Evolutionary conservation across 2,329 filamentous ascomycete species (phyloP).

Genomic region (Ophiostoma piceae): DNA sequence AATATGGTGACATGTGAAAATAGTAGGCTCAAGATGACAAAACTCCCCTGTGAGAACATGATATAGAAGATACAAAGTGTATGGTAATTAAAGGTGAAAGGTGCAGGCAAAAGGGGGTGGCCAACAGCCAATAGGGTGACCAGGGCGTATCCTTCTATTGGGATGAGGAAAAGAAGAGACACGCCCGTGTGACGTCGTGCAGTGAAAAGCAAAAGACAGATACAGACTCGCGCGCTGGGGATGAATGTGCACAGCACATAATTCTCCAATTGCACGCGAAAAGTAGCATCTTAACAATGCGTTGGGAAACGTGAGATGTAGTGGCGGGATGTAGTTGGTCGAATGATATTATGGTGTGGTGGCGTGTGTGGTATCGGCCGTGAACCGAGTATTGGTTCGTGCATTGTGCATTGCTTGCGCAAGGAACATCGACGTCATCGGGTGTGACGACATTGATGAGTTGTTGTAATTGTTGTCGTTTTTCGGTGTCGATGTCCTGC

Average conservation of each 20-base stretch:
- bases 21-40: not conserved
- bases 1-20: not conserved
- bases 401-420: slow-evolving; percentile 12
- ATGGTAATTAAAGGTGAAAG: not conserved
- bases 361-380: not conserved
- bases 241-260: not conserved
- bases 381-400: not conserved
- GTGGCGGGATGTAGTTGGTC: not conserved
- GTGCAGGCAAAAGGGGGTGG: not conserved
- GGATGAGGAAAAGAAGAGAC: not conserved
- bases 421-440: slow-evolving; percentile 1
- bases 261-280: not conserved
- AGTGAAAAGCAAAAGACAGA: not conserved
- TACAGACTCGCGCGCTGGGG: not conserved
- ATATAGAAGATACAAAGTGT: not conserved
- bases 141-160: not conserved
- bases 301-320: not conserved
- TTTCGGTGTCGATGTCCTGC: not conserved
- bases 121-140: not conserved
- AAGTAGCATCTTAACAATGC: not conserved
- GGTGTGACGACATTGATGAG: not conserved
- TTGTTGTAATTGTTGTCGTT: too few species aligned
- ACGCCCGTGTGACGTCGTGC: not conserved
- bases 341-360: slow-evolving; percentile 2
- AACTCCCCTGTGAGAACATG: not conserved